phyloP scores from a whole-genome alignment of 2,329 filamentous ascomycete species.

The Fusarium illudens region DNA sequence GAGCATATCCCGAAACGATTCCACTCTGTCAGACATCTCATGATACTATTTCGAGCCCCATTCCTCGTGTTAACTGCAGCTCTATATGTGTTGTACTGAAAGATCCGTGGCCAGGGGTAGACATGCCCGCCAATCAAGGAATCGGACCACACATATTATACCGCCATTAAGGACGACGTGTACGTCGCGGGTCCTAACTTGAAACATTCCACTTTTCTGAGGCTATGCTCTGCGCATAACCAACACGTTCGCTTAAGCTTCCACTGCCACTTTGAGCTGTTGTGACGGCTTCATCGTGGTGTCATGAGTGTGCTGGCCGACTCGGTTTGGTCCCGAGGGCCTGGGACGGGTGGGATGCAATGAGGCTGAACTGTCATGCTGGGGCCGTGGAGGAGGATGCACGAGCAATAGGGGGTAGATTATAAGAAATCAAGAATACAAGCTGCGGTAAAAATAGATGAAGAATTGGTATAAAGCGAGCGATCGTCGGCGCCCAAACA shows the following conservation, averaged over 20 bases:
- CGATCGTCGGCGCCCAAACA: too few species aligned
- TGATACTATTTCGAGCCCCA: not conserved
- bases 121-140: not conserved
- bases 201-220: not conserved
- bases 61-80: not conserved
- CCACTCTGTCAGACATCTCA: not conserved
- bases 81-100: not conserved
- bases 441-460: not conserved
- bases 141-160: not conserved
- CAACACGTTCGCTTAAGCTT: not conserved
- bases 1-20: not conserved
- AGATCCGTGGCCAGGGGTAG: not conserved
- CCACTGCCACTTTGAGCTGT: not conserved
- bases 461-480: not conserved
- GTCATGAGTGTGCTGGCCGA: not conserved
- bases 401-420: too few species aligned
- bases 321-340: not conserved
- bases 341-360: not conserved
- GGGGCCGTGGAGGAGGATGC: not conserved
- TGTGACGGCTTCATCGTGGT: not conserved
- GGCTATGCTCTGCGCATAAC: not conserved
- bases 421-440: too few species aligned
- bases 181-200: not conserved
- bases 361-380: not conserved
- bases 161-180: not conserved